phyloP scores from a whole-genome alignment of 2,329 filamentous ascomycete genomes.

The Amauroascus niger region DNA sequence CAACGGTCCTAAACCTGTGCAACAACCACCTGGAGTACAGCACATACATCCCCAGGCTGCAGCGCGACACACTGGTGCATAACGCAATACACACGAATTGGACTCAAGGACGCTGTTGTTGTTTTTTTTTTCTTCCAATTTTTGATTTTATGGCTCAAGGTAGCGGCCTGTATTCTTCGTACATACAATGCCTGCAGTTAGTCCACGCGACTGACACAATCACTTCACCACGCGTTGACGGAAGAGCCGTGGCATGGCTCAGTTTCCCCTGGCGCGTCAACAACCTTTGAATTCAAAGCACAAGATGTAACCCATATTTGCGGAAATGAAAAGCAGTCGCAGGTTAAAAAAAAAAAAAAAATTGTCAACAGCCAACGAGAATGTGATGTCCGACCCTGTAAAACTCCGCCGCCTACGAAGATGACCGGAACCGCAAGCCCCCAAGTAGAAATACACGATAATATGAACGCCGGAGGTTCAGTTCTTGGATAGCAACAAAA shows the following conservation, averaged over 20 bases:
- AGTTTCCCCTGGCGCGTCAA: not conserved
- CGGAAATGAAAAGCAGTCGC: not conserved
- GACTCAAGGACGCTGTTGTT: not conserved
- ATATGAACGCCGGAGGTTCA: not conserved
- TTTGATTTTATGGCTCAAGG: not conserved
- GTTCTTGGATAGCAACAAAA: not conserved
- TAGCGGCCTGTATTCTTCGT: not conserved
- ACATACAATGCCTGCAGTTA: constrained; percentile 5
- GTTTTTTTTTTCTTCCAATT: not conserved
- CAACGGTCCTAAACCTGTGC: not conserved
- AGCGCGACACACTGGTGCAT: not conserved
- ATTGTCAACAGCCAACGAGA: not conserved
- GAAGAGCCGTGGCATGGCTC: not conserved
- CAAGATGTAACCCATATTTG: not conserved
- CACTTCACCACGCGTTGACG: not conserved
- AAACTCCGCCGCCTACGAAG: constrained; percentile 2
- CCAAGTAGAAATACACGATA: constrained; percentile 1
- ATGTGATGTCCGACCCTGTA: not conserved
- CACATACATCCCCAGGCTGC: not conserved
- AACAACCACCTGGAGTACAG: not conserved
- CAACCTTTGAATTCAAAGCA: not conserved
- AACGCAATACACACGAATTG: not conserved
- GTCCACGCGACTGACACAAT: not conserved
- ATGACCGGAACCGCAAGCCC: not conserved
- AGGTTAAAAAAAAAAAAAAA: not conserved